Conservation (phyloP, 2,329 filamentous ascomycete genomes). For the Knoxdaviesia proteae region DNA sequence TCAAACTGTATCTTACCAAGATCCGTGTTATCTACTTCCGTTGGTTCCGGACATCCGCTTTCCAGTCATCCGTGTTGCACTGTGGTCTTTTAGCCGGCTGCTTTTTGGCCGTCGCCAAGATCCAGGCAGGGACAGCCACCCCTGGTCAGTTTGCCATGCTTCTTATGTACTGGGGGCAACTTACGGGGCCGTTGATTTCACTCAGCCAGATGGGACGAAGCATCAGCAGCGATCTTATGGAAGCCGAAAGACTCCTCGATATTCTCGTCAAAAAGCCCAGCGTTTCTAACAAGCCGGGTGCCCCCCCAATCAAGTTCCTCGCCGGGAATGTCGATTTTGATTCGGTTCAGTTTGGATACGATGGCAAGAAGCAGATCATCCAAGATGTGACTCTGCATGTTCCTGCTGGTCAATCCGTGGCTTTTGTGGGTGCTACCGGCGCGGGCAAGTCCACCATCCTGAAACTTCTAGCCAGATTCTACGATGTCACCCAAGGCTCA, state of each 20-base stretch:
- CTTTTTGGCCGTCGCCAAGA: conserved; percentile 41
- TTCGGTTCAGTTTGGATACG: conserved; percentile 35
- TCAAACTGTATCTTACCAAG: conserved; percentile 9
- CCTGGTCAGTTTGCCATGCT: conserved; percentile 51
- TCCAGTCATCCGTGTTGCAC: conserved; percentile 42
- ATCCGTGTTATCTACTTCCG: conserved; percentile 15
- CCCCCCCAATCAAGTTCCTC: conserved; percentile 26
- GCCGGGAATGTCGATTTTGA: conserved; percentile 33
- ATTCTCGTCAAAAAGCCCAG: conserved; percentile 37
- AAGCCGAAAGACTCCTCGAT: conserved; percentile 34
- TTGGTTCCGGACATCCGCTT: conserved; percentile 14
- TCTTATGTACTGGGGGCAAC: conserved; percentile 53
- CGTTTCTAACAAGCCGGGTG: conserved; percentile 28
- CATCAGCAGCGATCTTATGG: conserved; percentile 33
- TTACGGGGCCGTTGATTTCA: conserved; percentile 50
- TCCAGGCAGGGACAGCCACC: conserved; percentile 36
- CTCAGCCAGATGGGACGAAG: conserved; percentile 37
- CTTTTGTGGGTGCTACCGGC: conserved; percentile 39
- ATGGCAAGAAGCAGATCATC: conserved; percentile 36
- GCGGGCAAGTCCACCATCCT: conserved; percentile 37
- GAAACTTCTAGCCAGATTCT: conserved; percentile 37
- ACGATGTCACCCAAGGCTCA: conserved; percentile 30
- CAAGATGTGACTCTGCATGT: conserved; percentile 29
- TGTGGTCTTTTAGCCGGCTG: conserved; percentile 46
- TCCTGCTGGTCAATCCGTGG: conserved; percentile 30